Evolutionary conservation across 164 flowering plant genomes (phyloP).

Genomic region (Taxillus chinensis): DNA sequence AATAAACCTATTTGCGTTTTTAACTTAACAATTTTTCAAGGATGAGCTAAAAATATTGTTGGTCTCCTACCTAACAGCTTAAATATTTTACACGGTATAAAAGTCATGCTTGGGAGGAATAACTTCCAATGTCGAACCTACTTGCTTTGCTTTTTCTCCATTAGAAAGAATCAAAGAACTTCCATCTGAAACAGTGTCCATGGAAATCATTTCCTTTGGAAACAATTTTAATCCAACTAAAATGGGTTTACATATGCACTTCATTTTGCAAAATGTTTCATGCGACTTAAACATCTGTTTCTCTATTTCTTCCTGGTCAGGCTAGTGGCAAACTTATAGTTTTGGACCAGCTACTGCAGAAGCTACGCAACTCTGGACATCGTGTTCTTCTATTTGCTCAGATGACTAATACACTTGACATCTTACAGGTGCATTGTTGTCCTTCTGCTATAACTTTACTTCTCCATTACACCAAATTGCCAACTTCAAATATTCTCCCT

Average conservation of each 20-base stretch:
- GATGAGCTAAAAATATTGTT: too few relatives aligned
- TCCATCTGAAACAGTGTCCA: too few relatives aligned
- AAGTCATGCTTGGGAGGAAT: too few relatives aligned
- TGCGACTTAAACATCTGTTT: slow-evolving; percentile 1
- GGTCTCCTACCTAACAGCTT: too few relatives aligned
- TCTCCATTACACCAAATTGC: too few relatives aligned
- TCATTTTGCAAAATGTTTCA: neutral
- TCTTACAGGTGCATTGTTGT: slow-evolving; percentile 59
- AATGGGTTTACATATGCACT: neutral
- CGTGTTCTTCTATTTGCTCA: slow-evolving; percentile 92
- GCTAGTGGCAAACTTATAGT: slow-evolving; percentile 89
- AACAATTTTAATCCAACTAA: neutral
- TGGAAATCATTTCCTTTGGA: too few relatives aligned
- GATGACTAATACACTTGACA: slow-evolving; percentile 91
- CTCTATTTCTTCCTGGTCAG: slow-evolving; percentile 26
- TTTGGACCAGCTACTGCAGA: slow-evolving; percentile 71
- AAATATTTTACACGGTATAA: too few relatives aligned
- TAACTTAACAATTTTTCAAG: neutral
- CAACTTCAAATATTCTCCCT: neutral
- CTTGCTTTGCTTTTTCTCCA: too few relatives aligned
- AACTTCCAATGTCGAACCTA: too few relatives aligned
- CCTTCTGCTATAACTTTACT: neutral
- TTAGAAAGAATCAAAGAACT: too few relatives aligned
- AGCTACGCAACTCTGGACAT: slow-evolving; percentile 59
- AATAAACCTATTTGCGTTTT: neutral